Evolutionary conservation across 2,329 filamentous ascomycete species (phyloP).

Genomic region (Epichloe amarillans): DNA sequence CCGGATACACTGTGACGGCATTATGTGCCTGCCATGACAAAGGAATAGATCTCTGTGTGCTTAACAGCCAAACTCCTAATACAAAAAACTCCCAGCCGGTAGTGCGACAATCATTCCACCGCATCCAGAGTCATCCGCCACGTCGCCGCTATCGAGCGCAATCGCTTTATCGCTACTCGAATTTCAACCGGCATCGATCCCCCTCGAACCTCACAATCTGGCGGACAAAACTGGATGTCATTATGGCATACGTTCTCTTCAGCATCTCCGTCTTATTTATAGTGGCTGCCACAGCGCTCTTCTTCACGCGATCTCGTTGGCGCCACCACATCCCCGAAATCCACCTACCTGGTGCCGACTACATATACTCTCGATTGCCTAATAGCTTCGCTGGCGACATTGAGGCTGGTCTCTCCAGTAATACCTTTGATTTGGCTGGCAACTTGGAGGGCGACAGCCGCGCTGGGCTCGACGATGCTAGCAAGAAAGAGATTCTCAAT

Average conservation of each 20-base stretch:
- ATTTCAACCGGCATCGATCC: not conserved
- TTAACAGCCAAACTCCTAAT: not conserved
- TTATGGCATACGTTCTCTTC: constrained; percentile 75
- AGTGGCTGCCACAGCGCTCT: constrained; percentile 59
- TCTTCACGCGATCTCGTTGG: constrained; percentile 72
- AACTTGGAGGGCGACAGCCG: constrained; percentile 76
- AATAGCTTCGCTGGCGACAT: constrained; percentile 70
- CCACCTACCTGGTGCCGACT: constrained; percentile 38
- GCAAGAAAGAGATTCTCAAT: constrained; percentile 68
- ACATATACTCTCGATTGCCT: constrained; percentile 67
- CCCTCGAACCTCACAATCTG: not conserved
- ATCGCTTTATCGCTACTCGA: not conserved
- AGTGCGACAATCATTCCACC: not conserved
- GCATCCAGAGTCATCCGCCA: not conserved
- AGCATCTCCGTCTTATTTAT: constrained; percentile 59
- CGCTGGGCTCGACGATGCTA: constrained; percentile 65
- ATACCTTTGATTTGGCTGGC: constrained; percentile 66
- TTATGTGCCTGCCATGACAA: constrained; percentile 5
- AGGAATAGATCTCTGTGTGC: not conserved
- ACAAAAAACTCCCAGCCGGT: not conserved
- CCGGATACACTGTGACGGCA: not conserved
- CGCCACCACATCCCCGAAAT: constrained; percentile 51
- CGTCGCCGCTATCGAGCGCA: not conserved
- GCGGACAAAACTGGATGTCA: constrained; percentile 5
- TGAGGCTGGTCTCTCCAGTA: constrained; percentile 73